These are phyloP conservation scores for Tolypocladium ophioglossoides DNA, from an alignment of 2,329 filamentous ascomycete species.

Conservation along the genomic window DNA sequence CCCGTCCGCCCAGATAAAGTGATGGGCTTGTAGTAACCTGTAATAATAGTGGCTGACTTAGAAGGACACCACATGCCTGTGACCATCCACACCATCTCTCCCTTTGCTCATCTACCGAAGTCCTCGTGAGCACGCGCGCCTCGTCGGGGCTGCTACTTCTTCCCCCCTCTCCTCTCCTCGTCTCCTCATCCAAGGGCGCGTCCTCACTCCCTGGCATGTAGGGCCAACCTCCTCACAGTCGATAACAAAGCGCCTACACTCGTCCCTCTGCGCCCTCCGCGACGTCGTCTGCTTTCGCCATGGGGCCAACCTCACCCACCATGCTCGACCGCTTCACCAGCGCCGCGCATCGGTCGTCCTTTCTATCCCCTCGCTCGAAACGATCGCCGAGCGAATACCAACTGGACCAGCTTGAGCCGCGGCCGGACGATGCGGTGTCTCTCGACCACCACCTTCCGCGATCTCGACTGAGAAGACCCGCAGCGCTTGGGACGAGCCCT, in stretches of 20 bases:
- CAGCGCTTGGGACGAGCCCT: constrained; percentile 1
- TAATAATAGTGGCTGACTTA: neutral
- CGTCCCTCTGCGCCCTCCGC: neutral
- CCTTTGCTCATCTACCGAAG: neutral
- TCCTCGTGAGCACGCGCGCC: neutral
- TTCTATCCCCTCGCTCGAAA: constrained; percentile 13
- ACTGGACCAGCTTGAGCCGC: constrained; percentile 28
- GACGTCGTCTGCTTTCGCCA: neutral
- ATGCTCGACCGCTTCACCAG: constrained; percentile 16
- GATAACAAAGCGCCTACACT: neutral
- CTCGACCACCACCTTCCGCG: constrained; percentile 11
- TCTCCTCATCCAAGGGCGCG: neutral
- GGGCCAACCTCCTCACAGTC: neutral
- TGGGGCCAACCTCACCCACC: constrained; percentile 12
- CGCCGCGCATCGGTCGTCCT: constrained; percentile 12
- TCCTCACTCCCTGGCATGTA: neutral
- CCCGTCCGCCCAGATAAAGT: neutral
- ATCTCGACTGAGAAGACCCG: constrained; percentile 10
- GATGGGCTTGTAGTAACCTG: neutral
- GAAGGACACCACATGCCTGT: neutral
- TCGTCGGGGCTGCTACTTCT: neutral
- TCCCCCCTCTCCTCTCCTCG: neutral
- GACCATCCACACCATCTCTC: neutral
- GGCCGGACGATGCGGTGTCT: constrained; percentile 15
- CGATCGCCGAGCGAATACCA: constrained; percentile 23